Evolutionary conservation across 78 protist genomes (phyloP).

Genomic region (Dictyostelium intermedium): DNA sequence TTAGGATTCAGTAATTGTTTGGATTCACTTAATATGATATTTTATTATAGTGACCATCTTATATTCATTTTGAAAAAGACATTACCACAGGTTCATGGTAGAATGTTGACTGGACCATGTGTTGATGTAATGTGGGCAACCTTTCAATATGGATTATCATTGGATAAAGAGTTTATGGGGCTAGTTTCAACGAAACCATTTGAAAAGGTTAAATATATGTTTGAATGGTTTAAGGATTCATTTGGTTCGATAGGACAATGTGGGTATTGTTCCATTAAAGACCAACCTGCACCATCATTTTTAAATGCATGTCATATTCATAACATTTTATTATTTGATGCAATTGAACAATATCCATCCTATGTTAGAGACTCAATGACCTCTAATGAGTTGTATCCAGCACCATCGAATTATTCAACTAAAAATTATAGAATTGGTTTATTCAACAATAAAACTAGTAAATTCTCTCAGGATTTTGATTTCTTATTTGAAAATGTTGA

Average conservation of each 20-base stretch:
- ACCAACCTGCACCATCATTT: neutral
- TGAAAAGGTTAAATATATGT: neutral
- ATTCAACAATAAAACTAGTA: neutral
- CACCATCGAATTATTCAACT: neutral
- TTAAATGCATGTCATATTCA: neutral
- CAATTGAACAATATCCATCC: neutral
- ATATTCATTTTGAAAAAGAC: neutral
- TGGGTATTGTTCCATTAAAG: conserved; percentile 7
- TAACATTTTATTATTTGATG: neutral
- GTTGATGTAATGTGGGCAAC: conserved; percentile 45
- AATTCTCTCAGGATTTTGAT: neutral
- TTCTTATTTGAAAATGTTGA: neutral
- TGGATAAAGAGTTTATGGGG: neutral
- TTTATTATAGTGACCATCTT: conserved; percentile 43
- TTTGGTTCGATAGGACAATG: neutral
- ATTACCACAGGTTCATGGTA: neutral
- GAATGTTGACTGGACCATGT: neutral
- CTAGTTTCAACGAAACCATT: neutral
- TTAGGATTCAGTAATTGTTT: neutral
- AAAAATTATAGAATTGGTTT: neutral
- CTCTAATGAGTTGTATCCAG: neutral
- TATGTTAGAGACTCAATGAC: neutral
- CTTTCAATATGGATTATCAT: neutral
- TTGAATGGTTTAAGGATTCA: conserved; percentile 18
- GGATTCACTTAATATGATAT: neutral